These are phyloP conservation scores for Clitopilus hobsonii DNA, from an alignment of 768 basidiomycete species.

Conservation along the genomic window DNA sequence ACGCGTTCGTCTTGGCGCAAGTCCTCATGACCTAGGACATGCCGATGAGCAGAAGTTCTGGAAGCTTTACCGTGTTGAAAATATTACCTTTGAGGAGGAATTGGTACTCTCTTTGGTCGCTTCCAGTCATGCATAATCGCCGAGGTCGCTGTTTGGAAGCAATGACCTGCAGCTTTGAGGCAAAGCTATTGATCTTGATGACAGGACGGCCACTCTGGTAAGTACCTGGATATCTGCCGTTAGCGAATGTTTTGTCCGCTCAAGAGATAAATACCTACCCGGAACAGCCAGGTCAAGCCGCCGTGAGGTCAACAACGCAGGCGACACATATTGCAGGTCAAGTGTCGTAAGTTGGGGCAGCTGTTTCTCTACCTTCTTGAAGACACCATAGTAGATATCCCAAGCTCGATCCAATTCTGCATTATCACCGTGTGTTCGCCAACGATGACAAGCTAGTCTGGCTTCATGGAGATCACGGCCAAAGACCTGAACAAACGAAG, in stretches of 20 bases:
- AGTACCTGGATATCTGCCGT: conserved; percentile 54
- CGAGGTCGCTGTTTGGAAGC: conserved; percentile 96
- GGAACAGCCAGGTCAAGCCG: conserved; percentile 95
- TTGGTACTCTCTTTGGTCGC: conserved; percentile 91
- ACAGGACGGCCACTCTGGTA: conserved; percentile 87
- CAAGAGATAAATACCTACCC: conserved; percentile 41
- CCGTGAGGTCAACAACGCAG: conserved; percentile 80
- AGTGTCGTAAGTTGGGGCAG: conserved; percentile 83
- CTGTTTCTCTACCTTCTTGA: conserved; percentile 95
- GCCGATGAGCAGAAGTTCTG: conserved; percentile 1
- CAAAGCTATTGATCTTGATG: conserved; percentile 79
- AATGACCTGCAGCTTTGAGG: conserved; percentile 88
- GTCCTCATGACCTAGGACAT: conserved; percentile 98
- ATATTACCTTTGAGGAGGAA: conserved; percentile 80
- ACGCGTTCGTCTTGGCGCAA: conserved; percentile 98
- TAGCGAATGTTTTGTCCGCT: neutral
- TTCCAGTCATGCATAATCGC: conserved; percentile 79
- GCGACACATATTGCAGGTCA: conserved; percentile 97
- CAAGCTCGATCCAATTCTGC: conserved; percentile 94
- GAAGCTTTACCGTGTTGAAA: neutral
- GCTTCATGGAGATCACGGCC: conserved; percentile 91
- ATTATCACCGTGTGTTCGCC: conserved; percentile 79
- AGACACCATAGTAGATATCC: conserved; percentile 98
- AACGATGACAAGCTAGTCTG: conserved; percentile 84
- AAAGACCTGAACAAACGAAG: conserved; percentile 91